Evolutionary conservation across 805 yeast species (phyloP).

Genomic region (Candida yuanshanica): DNA sequence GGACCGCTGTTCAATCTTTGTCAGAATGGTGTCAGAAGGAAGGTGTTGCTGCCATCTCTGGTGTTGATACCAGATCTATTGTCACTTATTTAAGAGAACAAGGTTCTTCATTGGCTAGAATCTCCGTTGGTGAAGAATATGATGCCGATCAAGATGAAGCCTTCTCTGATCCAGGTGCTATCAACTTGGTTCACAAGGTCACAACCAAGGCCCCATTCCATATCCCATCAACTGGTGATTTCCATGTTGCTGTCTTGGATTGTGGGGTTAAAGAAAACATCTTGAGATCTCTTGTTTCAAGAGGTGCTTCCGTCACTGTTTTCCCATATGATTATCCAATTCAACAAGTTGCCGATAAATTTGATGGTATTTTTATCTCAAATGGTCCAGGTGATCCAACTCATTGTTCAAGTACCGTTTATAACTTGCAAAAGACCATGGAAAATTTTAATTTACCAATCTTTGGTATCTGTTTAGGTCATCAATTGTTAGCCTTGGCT

Average conservation of each 20-base stretch:
- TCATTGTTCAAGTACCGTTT: conserved; percentile 75
- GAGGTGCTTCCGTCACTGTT: conserved; percentile 95
- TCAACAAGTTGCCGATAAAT: conserved; percentile 82
- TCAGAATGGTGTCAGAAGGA: conserved; percentile 96
- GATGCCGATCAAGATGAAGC: conserved; percentile 91
- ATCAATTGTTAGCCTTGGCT: conserved; percentile 92
- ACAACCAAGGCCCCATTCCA: conserved; percentile 95
- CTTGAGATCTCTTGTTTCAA: conserved; percentile 83
- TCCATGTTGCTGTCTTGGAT: conserved; percentile 89
- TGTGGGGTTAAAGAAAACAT: conserved; percentile 99
- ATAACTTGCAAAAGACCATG: conserved; percentile 68
- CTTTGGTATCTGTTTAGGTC: conserved; percentile 97
- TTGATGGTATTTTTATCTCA: conserved; percentile 91
- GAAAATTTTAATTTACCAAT: conserved; percentile 62
- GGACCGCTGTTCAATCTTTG: conserved; percentile 97
- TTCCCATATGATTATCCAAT: conserved; percentile 95
- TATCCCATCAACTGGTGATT: conserved; percentile 56
- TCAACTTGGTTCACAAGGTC: conserved; percentile 88
- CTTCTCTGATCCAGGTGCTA: conserved; percentile 82
- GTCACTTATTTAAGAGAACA: conserved; percentile 91
- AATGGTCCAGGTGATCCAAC: conserved; percentile 99
- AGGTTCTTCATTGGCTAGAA: conserved; percentile 90
- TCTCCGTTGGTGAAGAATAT: conserved; percentile 85
- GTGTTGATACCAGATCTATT: conserved; percentile 94
- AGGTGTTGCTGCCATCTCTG: conserved; percentile 93